Evolutionary conservation across 768 basidiomycete species (phyloP), one percentile per base, ranked within the genome.

Genomic region (Galerina marginata): DNA sequence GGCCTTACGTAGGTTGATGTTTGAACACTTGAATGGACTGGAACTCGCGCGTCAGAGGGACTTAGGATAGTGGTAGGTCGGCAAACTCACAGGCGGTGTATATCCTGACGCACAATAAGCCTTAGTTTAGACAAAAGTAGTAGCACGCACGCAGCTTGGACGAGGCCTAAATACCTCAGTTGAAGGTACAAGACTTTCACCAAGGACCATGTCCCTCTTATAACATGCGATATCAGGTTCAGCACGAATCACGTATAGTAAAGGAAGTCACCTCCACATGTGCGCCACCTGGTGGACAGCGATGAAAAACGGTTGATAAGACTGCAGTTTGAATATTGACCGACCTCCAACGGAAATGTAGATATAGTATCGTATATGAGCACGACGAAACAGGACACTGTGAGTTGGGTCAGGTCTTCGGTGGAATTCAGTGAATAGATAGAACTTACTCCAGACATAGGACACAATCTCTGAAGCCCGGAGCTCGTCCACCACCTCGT

Each of bases 221-320:
- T 52, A 16, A 39, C 51, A 20, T 20, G 20, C 51, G 16, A 45
- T 23, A 40, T 52, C 38, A 52, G 51, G 26, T n/a, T 3, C 16
- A 7, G 51, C 51, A 39, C 38, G 38, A 23, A 52, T 52, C 26
- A 52, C 51, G 38, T 23, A 6, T 2, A 39, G 7, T 14, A 40
- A 39, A 10, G n/a, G 51, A 52, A 39, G 38, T 38, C 51, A 52
- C 51, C 51, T 52, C 51, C 51, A 52, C 38, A 52, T 52, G 26
- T 52, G 40, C 51, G 51, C 40, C 40, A 52, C 40, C 51, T 52
- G 51, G 1, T 11, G 16, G 40, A 40, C 36, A 52, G 40, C 40
- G 40, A 52, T 39, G n/a, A 52, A 6, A 2, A 40, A 23, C 14
- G 20, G 20, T 20, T 20, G 20, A 20, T 20, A 20, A 4, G 11